Evolutionary conservation across 768 basidiomycete species (phyloP).

Genomic region (Boletellus sp.): DNA sequence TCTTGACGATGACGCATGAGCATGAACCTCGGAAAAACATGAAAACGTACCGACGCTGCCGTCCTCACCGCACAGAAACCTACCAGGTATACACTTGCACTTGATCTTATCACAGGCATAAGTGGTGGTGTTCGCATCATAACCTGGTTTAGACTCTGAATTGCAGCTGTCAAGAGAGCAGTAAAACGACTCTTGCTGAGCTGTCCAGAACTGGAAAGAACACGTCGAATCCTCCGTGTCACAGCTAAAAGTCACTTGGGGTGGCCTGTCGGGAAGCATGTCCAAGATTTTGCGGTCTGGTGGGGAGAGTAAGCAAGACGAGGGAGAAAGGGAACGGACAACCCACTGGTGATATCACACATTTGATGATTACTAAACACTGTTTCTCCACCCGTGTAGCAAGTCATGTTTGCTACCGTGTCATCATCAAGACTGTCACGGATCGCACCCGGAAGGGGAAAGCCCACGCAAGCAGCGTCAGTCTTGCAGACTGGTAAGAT

Average conservation of each 20-base stretch:
- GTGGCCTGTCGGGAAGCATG: conserved; percentile 82
- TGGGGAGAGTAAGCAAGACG: neutral
- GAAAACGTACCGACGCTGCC: conserved; percentile 80
- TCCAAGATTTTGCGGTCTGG: conserved; percentile 93
- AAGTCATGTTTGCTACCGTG: conserved; percentile 69
- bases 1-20: conserved; percentile 37
- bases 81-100: conserved; percentile 89
- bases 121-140: conserved; percentile 65
- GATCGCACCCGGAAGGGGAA: conserved; percentile 57
- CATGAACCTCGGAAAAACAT: neutral
- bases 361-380: conserved; percentile 97
- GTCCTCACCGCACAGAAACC: conserved; percentile 94
- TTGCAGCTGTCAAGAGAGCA: conserved; percentile 77
- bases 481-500: conserved; percentile 73
- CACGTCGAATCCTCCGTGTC: conserved; percentile 61
- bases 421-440: conserved; percentile 39
- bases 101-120: conserved; percentile 83
- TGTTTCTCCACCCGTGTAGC: conserved; percentile 89
- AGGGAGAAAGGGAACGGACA: neutral
- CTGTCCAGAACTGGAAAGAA: conserved; percentile 98
- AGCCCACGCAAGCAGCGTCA: conserved; percentile 73
- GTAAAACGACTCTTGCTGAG: conserved; percentile 91
- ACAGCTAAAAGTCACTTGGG: conserved; percentile 97
- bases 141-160: conserved; percentile 44
- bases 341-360: conserved; percentile 96